Base-by-base conservation (phyloP, 2,329 filamentous ascomycete genomes). In the Cylindrodendrum hubeiense region DNA sequence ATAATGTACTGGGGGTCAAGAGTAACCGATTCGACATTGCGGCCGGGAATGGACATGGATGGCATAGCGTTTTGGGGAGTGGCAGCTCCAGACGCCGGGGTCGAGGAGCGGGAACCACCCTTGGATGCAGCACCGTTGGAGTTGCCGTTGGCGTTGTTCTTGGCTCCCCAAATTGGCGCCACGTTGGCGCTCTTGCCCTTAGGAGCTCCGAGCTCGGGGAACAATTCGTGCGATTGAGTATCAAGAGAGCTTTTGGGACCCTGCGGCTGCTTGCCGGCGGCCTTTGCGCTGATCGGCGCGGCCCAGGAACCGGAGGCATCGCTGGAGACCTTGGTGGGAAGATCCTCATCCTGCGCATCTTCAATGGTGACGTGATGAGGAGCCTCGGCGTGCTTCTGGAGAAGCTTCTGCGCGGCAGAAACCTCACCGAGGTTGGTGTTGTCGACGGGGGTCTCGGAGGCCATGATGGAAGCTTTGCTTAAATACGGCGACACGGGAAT, bases 141-240 rank as follows among this genome's bases (percentile, higher is more conserved):
- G 69, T 81, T 82, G 67, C 80, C 82, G 68, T 84, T 83, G 66
- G 82, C 81, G 63, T 86, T 90, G 64, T 86, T 90, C 81, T 91
- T 93, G 37, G 87, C 88, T 68, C 92, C 92, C 94, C 95, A 98
- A 71, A 93, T 90, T 49, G 91, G 89, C 50, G 91, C 86, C 64
- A 89, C 86, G 71, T 89, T 87, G 62, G 89, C 85, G 67, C 89
- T 84, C 80, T 94, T 95, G 57, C 89, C 84, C 79, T 89, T 90
- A 62, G 85, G 80, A 22, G 83, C 87, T 67, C 95, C 95, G 50
- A 99, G 88, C 73, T 95, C 91, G n/a, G 96, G 96, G 86, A 99
- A 99, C 65, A 93, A 85, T 80, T 98, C 95, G 77, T 97, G 93
- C 19, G 93, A 97, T 75, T 93, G 88, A 21, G 93, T 95, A 79